Conservation (phyloP, 352 stramenopile genomes). For the Thalassiosira mediterranea region DNA sequence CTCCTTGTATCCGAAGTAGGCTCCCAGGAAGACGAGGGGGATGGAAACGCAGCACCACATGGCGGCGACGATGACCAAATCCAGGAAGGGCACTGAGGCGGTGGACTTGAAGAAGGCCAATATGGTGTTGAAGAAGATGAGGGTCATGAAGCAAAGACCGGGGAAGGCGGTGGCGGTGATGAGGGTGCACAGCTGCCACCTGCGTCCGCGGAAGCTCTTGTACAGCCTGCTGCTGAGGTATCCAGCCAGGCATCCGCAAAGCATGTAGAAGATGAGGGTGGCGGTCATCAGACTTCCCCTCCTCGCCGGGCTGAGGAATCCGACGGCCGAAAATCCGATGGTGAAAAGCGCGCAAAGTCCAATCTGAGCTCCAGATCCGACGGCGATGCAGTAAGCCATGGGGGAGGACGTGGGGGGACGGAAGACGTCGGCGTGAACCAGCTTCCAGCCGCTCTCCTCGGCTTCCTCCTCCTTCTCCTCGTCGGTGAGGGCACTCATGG, state of each 20-base stretch:
- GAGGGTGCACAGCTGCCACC: constrained; percentile 97
- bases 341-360: constrained; percentile 93
- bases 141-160: constrained; percentile 91
- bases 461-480: constrained; percentile 59
- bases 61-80: constrained; percentile 95
- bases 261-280: constrained; percentile 97
- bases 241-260: constrained; percentile 95
- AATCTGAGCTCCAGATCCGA: constrained; percentile 96
- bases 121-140: constrained; percentile 96
- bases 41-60: constrained; percentile 98
- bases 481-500: constrained; percentile 61
- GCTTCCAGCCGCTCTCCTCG: constrained; percentile 82
- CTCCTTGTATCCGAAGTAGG: constrained; percentile 92
- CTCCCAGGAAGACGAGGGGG: constrained; percentile 97
- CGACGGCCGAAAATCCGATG: constrained; percentile 93
- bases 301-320: constrained; percentile 95
- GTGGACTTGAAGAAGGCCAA: constrained; percentile 83
- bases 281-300: constrained; percentile 95
- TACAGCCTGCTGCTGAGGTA: constrained; percentile 96
- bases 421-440: constrained; percentile 92
- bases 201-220: constrained; percentile 96
- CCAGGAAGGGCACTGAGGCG: constrained; percentile 92
- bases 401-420: constrained; percentile 91
- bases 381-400: constrained; percentile 94
- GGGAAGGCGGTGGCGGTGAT: constrained; percentile 94